Percentiles rank a stretch among this genome's conserved stretches.
These are phyloP conservation scores for Globisporangium canariense DNA, from an alignment of 352 stramenopile species.

Conservation along the genomic window DNA sequence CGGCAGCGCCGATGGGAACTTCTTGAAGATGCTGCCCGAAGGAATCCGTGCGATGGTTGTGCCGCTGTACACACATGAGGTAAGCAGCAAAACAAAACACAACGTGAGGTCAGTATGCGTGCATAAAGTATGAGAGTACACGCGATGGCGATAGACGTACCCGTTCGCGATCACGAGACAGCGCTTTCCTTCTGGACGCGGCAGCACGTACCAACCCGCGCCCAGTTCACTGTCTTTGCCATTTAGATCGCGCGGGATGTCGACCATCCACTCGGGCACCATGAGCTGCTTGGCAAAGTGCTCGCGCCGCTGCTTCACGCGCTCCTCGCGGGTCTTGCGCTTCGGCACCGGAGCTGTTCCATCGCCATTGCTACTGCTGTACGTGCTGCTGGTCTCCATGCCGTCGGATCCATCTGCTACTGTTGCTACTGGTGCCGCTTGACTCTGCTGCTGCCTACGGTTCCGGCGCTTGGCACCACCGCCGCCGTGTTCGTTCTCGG, in stretches of 20 bases:
- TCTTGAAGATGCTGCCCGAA: conserved; percentile 79
- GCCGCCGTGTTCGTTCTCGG: conserved; percentile 20
- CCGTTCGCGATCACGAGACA: conserved; percentile 87
- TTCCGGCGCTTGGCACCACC: conserved; percentile 5
- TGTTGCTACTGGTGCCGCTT: too few species aligned
- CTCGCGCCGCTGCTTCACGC: conserved; percentile 62
- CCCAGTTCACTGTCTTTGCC: conserved; percentile 61
- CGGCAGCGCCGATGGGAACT: conserved; percentile 81
- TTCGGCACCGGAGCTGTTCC: conserved; percentile 25
- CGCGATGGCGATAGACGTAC: conserved; percentile 28
- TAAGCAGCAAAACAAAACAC: neutral
- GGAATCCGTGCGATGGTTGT: conserved; percentile 76
- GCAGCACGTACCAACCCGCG: conserved; percentile 88
- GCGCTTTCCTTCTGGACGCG: conserved; percentile 89
- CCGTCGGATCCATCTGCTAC: conserved; percentile 15
- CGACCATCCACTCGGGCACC: conserved; percentile 89
- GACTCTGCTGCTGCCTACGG: conserved; percentile 13
- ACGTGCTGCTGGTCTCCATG: conserved; percentile 27
- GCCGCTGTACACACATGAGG: conserved; percentile 32
- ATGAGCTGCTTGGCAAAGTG: conserved; percentile 84
- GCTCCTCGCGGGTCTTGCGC: conserved; percentile 69
- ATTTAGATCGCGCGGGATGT: conserved; percentile 82
- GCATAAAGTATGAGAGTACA: conserved; percentile 1
- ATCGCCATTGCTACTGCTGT: neutral
- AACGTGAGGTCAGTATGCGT: conserved; percentile 4